phyloP scores from a whole-genome alignment of 2,329 filamentous ascomycete genomes.

The Delphinella strobiligena region DNA sequence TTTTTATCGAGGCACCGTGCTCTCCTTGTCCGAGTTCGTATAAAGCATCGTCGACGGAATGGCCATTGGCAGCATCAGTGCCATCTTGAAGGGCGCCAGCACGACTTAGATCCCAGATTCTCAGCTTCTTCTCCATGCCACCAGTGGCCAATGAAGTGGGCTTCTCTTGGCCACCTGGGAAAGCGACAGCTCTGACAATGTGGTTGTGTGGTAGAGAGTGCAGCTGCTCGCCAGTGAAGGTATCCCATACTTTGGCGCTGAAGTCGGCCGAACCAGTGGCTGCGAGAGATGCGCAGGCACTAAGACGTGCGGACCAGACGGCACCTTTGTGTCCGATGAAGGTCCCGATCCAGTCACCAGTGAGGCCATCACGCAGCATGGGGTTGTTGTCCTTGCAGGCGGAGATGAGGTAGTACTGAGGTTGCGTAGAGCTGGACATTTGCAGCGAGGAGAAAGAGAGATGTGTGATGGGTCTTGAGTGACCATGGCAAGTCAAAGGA shows the following conservation, averaged over 20 bases:
- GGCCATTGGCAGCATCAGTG: conserved; percentile 3
- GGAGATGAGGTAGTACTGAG: conserved; percentile 78
- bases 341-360: conserved; percentile 95
- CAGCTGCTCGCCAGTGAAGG: conserved; percentile 80
- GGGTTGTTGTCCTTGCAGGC: conserved; percentile 82
- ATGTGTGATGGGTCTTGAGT: conserved; percentile 85
- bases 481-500: conserved; percentile 85
- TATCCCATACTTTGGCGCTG: conserved; percentile 87
- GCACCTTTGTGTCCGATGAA: conserved; percentile 98
- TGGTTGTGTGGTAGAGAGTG: conserved; percentile 84
- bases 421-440: conserved; percentile 16
- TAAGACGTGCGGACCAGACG: conserved; percentile 90
- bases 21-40: conserved; percentile 81
- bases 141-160: conserved; percentile 78
- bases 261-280: conserved; percentile 95
- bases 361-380: conserved; percentile 93
- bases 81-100: conserved; percentile 22
- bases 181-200: conserved; percentile 88
- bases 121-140: conserved; percentile 91
- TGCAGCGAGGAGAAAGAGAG: conserved; percentile 77
- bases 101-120: conserved; percentile 76
- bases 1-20: conserved; percentile 84
- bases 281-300: conserved; percentile 73
- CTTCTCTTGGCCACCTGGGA: conserved; percentile 50
- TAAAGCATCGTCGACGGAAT: conserved; percentile 7